Evolutionary conservation across 805 yeast genomes (phyloP), one percentile per base, ranked within the genome.

Genomic region (baker's yeast (Saccharomyces cerevisiae)): DNA sequence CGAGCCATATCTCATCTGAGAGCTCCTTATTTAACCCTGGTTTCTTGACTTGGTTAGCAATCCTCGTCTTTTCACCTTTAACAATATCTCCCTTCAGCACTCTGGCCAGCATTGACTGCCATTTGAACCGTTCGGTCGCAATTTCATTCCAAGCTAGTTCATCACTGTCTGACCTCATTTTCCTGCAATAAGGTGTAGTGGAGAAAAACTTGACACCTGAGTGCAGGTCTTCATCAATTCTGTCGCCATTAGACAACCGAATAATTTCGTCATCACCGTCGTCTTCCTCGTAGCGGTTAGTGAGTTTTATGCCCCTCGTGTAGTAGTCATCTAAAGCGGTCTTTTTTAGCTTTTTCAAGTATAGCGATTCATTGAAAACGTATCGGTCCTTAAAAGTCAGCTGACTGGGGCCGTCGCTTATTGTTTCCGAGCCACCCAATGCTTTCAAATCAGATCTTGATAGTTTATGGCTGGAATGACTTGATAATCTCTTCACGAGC

Each of bases 71-170:
- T 65, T 94, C 99, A 11, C 92, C 85, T 36, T 85, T 80, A 22
- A 94, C 90, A 52, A 94, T 96, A 69, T 94, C 98, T 61, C 99
- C 98, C 2, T 95, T 92, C 36, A 94, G 78, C 3, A 94, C 98
- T 2, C 90, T 79, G 10, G 87, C 79, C 50, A 94, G 76, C 96
- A 94, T 89, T 0, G 92, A 81, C 70, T 94, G 98, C 99, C 99
- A 94, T 70, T 90, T 96, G 11, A 91, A 74, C 50, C 98, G 77
- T 65, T 90, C 97, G 10, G 83, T 63, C 6, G 85, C 82, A 26
- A 63, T 59, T 6, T 74, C 70, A 52, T 71, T 69, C 3, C 70
- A 59, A 4, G 66, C 53, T 11, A 70, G 54, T 47, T 13, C 51
- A 43, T 8, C 43, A 17, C 13, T 6, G 4, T 17, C 43, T 24